Percentiles rank a stretch among this genome's conserved stretches.
phyloP scores from a whole-genome alignment of 208 protist genomes.

The Zelonia costaricensis region DNA sequence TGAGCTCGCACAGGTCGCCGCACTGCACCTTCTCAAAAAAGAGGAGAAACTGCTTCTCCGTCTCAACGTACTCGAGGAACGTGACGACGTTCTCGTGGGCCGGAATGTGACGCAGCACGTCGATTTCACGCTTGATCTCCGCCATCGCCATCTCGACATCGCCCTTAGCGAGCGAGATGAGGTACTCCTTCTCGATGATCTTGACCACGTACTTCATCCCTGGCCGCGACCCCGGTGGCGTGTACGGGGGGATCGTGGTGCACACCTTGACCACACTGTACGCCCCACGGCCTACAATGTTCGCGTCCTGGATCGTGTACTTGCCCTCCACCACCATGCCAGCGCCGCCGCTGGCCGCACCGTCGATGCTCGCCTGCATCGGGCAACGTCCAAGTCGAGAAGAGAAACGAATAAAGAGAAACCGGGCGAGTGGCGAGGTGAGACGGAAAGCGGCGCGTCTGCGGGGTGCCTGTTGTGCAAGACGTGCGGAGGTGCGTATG shows the following conservation, averaged over 20 bases:
- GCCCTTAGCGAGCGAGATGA: slow-evolving; percentile 83
- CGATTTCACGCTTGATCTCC: slow-evolving; percentile 91
- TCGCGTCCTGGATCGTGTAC: slow-evolving; percentile 78
- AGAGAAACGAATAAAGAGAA: slow-evolving; percentile 4
- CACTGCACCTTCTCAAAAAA: slow-evolving; percentile 89
- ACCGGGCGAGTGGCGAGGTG: no score
- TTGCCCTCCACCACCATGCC: slow-evolving; percentile 65
- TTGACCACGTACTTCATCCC: slow-evolving; percentile 91
- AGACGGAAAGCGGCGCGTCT: no score
- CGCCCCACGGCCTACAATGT: slow-evolving; percentile 82
- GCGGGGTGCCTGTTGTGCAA: no score
- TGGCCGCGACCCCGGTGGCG: slow-evolving; percentile 58
- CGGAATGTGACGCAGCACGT: slow-evolving; percentile 87
- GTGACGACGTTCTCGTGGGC: slow-evolving; percentile 87
- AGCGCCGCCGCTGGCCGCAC: background rate
- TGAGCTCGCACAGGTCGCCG: slow-evolving; percentile 90
- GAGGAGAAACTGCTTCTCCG: slow-evolving; percentile 81
- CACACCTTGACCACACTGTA: slow-evolving; percentile 91
- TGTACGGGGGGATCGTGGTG: slow-evolving; percentile 63
- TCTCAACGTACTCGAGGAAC: slow-evolving; percentile 90
- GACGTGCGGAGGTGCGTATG: no score
- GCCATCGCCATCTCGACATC: slow-evolving; percentile 88
- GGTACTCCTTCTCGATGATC: slow-evolving; percentile 90
- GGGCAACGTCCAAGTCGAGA: background rate
- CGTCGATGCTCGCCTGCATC: slow-evolving; percentile 14